Base-by-base conservation (phyloP, 441 rosid genomes). In the Aquilaria agallochum region DNA sequence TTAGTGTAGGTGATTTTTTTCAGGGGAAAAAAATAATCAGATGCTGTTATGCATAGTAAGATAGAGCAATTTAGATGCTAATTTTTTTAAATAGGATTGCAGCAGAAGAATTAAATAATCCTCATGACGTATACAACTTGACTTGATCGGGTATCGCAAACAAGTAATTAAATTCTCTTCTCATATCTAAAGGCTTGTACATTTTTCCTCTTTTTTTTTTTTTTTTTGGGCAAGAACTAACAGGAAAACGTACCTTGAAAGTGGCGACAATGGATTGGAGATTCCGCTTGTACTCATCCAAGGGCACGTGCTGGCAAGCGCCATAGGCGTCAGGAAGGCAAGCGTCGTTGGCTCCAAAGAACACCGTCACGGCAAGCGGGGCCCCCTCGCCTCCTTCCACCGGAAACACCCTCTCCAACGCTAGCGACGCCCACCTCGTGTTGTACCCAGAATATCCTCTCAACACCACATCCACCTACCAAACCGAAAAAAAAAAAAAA, bases 301-400 rank as follows among this genome's bases (percentile, higher is more conserved):
- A 40, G 45, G 88, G 88, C 78, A 83, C 85, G 70, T 83, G 88
- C 55, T 80, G 88, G 68, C 78, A 76, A n/a, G 75, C 81, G 20
- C 78, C 72, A 68, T 69, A 76, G 65, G 81, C 68, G n/a, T 80
- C 85, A 11, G 82, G 78, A 49, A 78, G 62, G 68, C 83, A 80
- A 32, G 88, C 88, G 63, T 83, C 88, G 60, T 83, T 83, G 0
- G 85, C 88, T n/a, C 88, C 88, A 48, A 83, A 83, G 70, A 80
- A 80, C 34, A 83, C 68, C 33, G 85, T 68, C 54, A 80, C 81
- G 3, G 80, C 88, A 33, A 72, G 32, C 51, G 81, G 76, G n/a
- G 66, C 54, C 55, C 30, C 67, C 20, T 50, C 64, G n/a, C 15
- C 60, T 47, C 47, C 64, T 36, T 11, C 74, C 59, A 62, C 66